phyloP scores from a whole-genome alignment of 345 rosid species.

The Gossypium bickii region DNA sequence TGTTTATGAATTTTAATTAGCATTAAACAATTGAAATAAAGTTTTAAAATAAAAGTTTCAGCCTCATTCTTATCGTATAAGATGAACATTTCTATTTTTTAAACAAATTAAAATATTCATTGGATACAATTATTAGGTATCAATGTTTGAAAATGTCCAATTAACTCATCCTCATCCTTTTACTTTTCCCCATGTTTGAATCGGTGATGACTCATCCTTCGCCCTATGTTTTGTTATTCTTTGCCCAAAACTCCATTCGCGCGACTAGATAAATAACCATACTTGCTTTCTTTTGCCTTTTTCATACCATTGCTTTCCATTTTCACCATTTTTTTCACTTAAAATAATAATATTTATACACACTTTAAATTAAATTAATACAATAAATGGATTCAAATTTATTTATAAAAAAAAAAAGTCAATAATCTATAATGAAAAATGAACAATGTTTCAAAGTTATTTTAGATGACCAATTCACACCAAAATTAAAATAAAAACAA shows the following conservation, averaged over 20 bases:
- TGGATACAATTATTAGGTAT: no score
- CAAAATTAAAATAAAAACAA: not conserved
- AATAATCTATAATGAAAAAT: not conserved
- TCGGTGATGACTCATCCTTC: not conserved
- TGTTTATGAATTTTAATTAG: no score
- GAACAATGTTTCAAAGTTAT: not conserved
- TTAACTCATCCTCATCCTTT: conserved; percentile 14
- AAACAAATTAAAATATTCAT: no score
- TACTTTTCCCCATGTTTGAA: not conserved
- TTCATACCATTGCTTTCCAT: not conserved
- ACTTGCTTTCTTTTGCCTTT: not conserved
- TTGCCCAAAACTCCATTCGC: not conserved
- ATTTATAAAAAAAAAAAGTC: not conserved
- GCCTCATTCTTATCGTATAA: not conserved
- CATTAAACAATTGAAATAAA: no score
- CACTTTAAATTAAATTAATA: not conserved
- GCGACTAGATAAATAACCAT: not conserved
- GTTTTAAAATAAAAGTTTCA: no score
- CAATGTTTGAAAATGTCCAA: not conserved
- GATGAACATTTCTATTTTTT: no score
- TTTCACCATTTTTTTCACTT: not conserved
- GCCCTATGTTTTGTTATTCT: not conserved
- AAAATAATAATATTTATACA: not conserved
- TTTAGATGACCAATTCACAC: not conserved
- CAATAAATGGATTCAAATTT: not conserved